phyloP scores from a whole-genome alignment of 148 eudicot genomes.

The Talinum fruticosum region DNA sequence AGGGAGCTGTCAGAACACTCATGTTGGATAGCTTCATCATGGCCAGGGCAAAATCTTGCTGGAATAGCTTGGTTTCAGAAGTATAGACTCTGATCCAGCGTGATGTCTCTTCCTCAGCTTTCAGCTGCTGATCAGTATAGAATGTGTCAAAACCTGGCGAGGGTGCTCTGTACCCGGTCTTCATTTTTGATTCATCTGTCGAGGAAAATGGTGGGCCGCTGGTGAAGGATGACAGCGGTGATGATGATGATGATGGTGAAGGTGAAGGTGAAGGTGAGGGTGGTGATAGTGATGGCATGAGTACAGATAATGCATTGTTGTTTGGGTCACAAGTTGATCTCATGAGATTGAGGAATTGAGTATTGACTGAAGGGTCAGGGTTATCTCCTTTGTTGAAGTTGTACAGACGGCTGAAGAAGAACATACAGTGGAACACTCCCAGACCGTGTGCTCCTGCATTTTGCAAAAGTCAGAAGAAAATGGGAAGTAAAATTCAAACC shows the following conservation, averaged over 20 bases:
- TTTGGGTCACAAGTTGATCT: slow-evolving; percentile 40
- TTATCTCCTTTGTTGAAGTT: slow-evolving; percentile 28
- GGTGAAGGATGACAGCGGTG: not conserved
- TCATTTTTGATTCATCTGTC: not conserved
- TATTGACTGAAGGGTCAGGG: slow-evolving; percentile 40
- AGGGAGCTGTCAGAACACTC: slow-evolving; percentile 38
- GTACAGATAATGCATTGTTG: not conserved
- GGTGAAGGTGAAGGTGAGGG: slow-evolving; percentile 15
- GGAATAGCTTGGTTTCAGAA: slow-evolving; percentile 38
- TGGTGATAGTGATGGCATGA: not conserved
- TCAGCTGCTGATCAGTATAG: slow-evolving; percentile 55
- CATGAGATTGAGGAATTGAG: slow-evolving; percentile 34
- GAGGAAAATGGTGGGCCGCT: not conserved
- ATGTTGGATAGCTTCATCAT: slow-evolving; percentile 64
- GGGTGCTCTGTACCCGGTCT: not conserved
- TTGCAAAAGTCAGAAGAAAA: not conserved
- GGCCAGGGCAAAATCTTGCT: slow-evolving; percentile 41
- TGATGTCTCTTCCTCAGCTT: slow-evolving; percentile 46
- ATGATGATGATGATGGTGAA: not conserved
- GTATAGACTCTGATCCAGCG: slow-evolving; percentile 61
- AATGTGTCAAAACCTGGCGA: not conserved
- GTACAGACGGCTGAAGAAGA: slow-evolving; percentile 39
- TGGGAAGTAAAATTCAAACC: not conserved
- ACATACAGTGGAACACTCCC: slow-evolving; percentile 52
- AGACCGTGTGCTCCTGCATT: slow-evolving; percentile 54